Evolutionary conservation across 768 basidiomycete genomes (phyloP), one percentile per base, ranked within the genome.

Genomic region (Agrocybe pediades): DNA sequence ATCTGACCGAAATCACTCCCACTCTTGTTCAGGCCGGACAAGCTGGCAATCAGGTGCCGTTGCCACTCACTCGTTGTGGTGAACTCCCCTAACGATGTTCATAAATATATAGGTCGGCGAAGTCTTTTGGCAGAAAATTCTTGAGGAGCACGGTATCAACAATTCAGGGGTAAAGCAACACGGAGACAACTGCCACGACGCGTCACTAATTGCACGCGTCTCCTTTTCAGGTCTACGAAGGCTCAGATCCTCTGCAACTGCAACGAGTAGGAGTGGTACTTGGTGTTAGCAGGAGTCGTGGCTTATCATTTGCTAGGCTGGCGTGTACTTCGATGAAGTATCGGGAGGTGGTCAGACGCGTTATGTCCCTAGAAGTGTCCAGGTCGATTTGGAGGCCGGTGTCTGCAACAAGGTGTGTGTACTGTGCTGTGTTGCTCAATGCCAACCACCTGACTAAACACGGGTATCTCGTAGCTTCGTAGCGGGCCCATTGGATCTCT

Each of bases 301-400:
- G 13, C 27, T 17, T 56, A 36, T 60, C 24, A 49, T 43, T n/a
- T 24, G 11, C 36, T 52, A 92, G 90, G 85, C 85, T 54, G 86
- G 84, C 20, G 90, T 92, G 6, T 95, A 92, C 71, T 94, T 95
- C 65, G 81, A 78, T 9, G 88, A 92, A 67, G 76, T 93, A 9
- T 19, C 30, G 16, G 48, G 24, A 41, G 74, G 72, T 17, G 72
- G 72, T 2, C 67, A 69, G 11, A 73, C 80, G 51, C 92, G 92
- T 72, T 95, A 90, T 60, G 91, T 98, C 6, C 95, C 95, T 9
- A 82, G 95, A 29, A 90, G 90, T 55, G 82, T 97, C 3, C 93
- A 94, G 67, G 74, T 97, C 59, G 95, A 98, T 76, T 76, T 98
- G 40, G 95, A 98, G 68, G 75, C 85, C 7, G 91, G 91, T 9